A percentile compares a stretch with the other conserved stretches of the same genome.
These are phyloP conservation scores for Mercurialis annua DNA, from an alignment of 345 rosid genomes.

Conservation along the genomic window DNA sequence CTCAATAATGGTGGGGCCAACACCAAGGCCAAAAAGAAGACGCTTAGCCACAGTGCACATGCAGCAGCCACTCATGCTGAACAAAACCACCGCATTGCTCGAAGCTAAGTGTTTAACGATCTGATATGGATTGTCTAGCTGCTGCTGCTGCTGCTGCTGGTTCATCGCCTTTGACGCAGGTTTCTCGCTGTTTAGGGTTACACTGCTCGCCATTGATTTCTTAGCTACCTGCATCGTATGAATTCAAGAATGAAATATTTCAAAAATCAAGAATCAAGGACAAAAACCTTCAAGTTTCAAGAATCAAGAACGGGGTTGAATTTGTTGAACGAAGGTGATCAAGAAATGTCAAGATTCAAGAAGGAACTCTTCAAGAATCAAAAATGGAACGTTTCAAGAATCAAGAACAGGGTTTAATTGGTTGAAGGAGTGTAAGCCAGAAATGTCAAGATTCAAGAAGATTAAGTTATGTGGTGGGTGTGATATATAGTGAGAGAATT, in stretches of 20 bases:
- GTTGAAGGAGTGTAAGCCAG: too few species aligned
- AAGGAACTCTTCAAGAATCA: too few species aligned
- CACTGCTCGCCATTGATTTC: conserved; percentile 23
- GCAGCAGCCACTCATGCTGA: conserved; percentile 83
- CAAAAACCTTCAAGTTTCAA: neutral
- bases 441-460: too few species aligned
- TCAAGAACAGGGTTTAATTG: too few species aligned
- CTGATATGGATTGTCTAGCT: conserved; percentile 39
- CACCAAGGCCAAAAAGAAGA: conserved; percentile 82
- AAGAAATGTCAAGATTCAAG: neutral
- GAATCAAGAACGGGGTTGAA: neutral
- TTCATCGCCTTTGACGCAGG: conserved; percentile 8
- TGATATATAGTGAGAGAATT: too few species aligned
- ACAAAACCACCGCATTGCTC: conserved; percentile 73
- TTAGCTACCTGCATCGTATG: conserved; percentile 36
- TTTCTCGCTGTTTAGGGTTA: conserved; percentile 14
- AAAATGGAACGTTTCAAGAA: too few species aligned
- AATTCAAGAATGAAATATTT: too few species aligned
- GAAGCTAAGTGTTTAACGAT: conserved; percentile 52
- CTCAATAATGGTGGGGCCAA: conserved; percentile 77
- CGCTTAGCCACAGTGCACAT: conserved; percentile 96
- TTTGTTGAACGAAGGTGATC: neutral
- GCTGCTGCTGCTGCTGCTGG: neutral
- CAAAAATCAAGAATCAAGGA: too few species aligned
- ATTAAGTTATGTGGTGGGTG: too few species aligned